A percentile compares a stretch with the other conserved stretches of the same genome.
Conservation (phyloP, 768 basidiomycete species). For the Pleurotus salmoneostramineus region DNA sequence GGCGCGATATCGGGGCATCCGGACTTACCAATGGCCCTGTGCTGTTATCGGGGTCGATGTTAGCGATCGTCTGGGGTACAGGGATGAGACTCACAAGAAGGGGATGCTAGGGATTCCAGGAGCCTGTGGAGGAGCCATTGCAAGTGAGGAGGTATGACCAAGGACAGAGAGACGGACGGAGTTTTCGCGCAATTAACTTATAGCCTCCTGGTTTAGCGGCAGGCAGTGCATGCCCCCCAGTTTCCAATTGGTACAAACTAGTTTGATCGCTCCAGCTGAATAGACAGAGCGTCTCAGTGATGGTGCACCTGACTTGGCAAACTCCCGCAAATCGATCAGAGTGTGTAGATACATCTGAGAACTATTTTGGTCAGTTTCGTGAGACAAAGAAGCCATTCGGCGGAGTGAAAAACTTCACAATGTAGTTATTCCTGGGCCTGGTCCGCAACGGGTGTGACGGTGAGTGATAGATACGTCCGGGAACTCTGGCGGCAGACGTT, state of each 20-base stretch:
- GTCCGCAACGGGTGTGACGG: no score
- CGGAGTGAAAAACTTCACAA: no score
- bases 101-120: neutral
- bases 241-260: neutral
- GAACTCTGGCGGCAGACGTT: no score
- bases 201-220: neutral
- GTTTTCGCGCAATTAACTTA: neutral
- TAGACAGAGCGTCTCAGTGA: neutral
- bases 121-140: neutral
- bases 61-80: neutral
- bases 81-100: neutral
- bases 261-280: neutral
- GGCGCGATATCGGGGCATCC: neutral
- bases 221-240: neutral
- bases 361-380: neutral
- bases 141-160: neutral
- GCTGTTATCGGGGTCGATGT: neutral
- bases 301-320: neutral
- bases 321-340: neutral
- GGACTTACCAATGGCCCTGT: slow-evolving; percentile 5
- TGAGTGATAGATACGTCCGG: no score
- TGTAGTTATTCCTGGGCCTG: no score
- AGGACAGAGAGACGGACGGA: neutral
- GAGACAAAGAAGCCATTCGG: no score
- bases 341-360: neutral